These are phyloP conservation scores for Thuja plicata DNA, from an alignment of 83 land plant species.

Conservation along the genomic window DNA sequence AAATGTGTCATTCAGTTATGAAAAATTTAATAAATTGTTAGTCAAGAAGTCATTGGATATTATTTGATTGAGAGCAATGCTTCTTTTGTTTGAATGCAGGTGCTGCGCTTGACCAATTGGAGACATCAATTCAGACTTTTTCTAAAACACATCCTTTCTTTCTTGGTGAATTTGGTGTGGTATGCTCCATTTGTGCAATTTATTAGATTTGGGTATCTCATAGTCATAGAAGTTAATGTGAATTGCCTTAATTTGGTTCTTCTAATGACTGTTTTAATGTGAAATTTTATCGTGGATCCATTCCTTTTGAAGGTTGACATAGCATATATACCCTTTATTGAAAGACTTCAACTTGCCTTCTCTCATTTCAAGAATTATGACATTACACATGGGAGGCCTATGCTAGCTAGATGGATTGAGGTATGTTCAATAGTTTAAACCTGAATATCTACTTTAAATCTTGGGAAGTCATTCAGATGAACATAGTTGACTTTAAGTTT, in stretches of 20 bases:
- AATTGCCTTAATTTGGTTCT: neutral
- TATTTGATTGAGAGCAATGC: neutral
- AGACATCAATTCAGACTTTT: slow-evolving; percentile 53
- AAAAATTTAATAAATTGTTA: neutral
- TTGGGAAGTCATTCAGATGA: neutral
- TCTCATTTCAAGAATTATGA: slow-evolving; percentile 47
- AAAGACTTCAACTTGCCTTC: slow-evolving; percentile 43
- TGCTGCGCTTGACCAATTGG: slow-evolving; percentile 52
- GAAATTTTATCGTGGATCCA: neutral
- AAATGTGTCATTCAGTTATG: neutral
- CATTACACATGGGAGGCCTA: slow-evolving; percentile 62
- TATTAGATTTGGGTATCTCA: neutral
- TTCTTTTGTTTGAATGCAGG: slow-evolving; percentile 23
- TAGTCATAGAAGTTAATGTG: neutral
- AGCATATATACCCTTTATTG: slow-evolving; percentile 75
- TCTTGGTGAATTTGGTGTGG: slow-evolving; percentile 66
- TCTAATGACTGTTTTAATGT: neutral
- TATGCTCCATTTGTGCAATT: slow-evolving; percentile 11
- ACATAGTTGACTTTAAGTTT: neutral
- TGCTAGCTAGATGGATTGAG: slow-evolving; percentile 64
- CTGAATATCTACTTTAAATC: neutral
- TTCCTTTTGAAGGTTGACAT: slow-evolving; percentile 52
- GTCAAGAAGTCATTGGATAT: neutral
- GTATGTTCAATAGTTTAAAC: slow-evolving; percentile 17
- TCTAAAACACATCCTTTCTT: slow-evolving; percentile 59